Conservation (phyloP, 2,329 filamentous ascomycete species). For the Fusarium pseudoanthophilum region DNA sequence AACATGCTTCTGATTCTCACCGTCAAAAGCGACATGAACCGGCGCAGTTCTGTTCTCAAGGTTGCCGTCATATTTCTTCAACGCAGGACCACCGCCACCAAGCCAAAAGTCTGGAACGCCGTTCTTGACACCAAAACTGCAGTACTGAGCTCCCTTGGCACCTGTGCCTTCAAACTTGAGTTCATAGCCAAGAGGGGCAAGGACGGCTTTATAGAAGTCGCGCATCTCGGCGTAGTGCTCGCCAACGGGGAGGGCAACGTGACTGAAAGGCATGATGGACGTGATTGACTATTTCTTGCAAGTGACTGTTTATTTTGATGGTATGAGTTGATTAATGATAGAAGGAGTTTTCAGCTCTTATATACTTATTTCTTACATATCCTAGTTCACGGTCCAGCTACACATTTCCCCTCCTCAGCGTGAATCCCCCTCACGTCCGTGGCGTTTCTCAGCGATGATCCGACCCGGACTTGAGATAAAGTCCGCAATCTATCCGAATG, state of each 20-base stretch:
- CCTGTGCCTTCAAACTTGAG: constrained; percentile 33
- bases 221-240: constrained; percentile 43
- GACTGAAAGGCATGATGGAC: constrained; percentile 34
- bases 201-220: constrained; percentile 44
- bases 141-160: constrained; percentile 24
- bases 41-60: constrained; percentile 35
- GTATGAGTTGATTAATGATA: neutral
- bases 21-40: constrained; percentile 41
- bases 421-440: constrained; percentile 19
- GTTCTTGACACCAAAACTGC: constrained; percentile 36
- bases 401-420: constrained; percentile 7
- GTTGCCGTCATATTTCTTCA: constrained; percentile 41
- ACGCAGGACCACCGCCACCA: constrained; percentile 24
- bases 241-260: constrained; percentile 40
- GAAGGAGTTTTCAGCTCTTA: constrained; percentile 1
- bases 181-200: constrained; percentile 42
- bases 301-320: neutral
- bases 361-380: neutral
- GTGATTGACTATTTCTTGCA: neutral
- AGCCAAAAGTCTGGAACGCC: constrained; percentile 41
- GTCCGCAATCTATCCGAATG: constrained; percentile 12
- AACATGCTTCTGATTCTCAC: constrained; percentile 26
- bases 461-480: constrained; percentile 18
- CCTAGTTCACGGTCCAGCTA: constrained; percentile 25
- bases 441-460: constrained; percentile 1